A percentile compares a stretch with the other conserved stretches of the same genome.
Conservation (phyloP, 108 stramenopile genomes). For the Schizochytrium sp. region DNA sequence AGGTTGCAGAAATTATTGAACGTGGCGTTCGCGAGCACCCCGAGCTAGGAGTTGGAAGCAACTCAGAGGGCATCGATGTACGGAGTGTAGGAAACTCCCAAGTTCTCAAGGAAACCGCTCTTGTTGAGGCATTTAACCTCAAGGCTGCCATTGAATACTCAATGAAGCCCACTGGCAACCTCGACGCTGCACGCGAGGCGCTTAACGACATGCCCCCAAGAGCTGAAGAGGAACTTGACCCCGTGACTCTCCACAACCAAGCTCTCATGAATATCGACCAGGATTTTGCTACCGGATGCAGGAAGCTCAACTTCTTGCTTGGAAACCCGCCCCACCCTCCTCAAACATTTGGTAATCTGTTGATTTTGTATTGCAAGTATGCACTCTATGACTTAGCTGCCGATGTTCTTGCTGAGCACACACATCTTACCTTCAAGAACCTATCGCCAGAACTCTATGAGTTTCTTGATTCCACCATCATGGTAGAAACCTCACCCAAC, state of each 20-base stretch:
- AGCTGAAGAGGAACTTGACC: slow-evolving; percentile 80
- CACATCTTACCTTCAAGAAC: slow-evolving; percentile 80
- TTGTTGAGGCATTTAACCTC: slow-evolving; percentile 87
- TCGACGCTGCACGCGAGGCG: slow-evolving; percentile 79
- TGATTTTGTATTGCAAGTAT: slow-evolving; percentile 82
- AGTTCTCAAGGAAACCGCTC: slow-evolving; percentile 73
- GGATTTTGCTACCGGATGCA: slow-evolving; percentile 79
- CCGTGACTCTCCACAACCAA: slow-evolving; percentile 88
- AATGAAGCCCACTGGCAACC: slow-evolving; percentile 67
- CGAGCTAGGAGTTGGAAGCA: slow-evolving; percentile 77
- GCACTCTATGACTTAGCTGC: slow-evolving; percentile 83
- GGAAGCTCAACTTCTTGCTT: slow-evolving; percentile 83
- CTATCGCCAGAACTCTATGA: slow-evolving; percentile 81
- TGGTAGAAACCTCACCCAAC: slow-evolving; percentile 82
- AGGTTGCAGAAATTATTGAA: slow-evolving; percentile 81
- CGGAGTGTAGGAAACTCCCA: slow-evolving; percentile 78
- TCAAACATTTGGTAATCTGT: slow-evolving; percentile 86
- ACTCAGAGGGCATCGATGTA: slow-evolving; percentile 77
- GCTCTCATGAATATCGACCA: slow-evolving; percentile 80
- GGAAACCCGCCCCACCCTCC: slow-evolving; percentile 82
- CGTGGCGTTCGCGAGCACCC: slow-evolving; percentile 80
- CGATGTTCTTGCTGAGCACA: slow-evolving; percentile 82
- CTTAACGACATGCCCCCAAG: slow-evolving; percentile 82
- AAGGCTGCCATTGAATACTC: slow-evolving; percentile 84
- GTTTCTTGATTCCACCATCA: slow-evolving; percentile 84